These are phyloP conservation scores for Cryphonectria parasitica DNA, from an alignment of 2,329 filamentous ascomycete genomes.

Conservation along the genomic window DNA sequence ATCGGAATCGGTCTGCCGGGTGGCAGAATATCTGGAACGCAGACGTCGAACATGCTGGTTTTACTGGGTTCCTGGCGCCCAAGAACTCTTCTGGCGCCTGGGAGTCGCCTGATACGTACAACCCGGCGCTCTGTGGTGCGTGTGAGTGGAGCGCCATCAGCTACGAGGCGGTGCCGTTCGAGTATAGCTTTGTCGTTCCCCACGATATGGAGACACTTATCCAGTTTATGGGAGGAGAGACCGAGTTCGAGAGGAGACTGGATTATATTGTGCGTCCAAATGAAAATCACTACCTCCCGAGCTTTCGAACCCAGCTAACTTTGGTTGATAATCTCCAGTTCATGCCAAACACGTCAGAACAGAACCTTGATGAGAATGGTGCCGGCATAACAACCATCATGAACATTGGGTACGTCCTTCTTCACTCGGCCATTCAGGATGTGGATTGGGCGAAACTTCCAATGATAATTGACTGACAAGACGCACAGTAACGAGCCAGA, in stretches of 20 bases:
- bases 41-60: constrained; percentile 48
- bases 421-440: neutral
- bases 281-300: too few relatives aligned
- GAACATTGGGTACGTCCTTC: constrained; percentile 31
- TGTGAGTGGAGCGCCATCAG: constrained; percentile 60
- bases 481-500: constrained; percentile 58
- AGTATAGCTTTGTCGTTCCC: constrained; percentile 61
- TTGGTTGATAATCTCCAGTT: constrained; percentile 19
- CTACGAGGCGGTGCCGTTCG: constrained; percentile 51
- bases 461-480: constrained; percentile 44
- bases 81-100: constrained; percentile 53
- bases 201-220: constrained; percentile 62
- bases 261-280: constrained; percentile 36
- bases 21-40: constrained; percentile 66
- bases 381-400: constrained; percentile 33
- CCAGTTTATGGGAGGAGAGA: constrained; percentile 52
- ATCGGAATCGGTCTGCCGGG: constrained; percentile 56
- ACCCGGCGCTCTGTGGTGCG: constrained; percentile 54
- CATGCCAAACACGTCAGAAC: constrained; percentile 32
- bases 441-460: constrained; percentile 35
- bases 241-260: constrained; percentile 53
- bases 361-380: constrained; percentile 31
- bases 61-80: constrained; percentile 62
- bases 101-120: constrained; percentile 42
- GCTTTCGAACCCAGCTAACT: neutral